Evolutionary conservation across 768 basidiomycete species (phyloP), one percentile per base, ranked within the genome.

Genomic region (Panaeolus cyanescens): DNA sequence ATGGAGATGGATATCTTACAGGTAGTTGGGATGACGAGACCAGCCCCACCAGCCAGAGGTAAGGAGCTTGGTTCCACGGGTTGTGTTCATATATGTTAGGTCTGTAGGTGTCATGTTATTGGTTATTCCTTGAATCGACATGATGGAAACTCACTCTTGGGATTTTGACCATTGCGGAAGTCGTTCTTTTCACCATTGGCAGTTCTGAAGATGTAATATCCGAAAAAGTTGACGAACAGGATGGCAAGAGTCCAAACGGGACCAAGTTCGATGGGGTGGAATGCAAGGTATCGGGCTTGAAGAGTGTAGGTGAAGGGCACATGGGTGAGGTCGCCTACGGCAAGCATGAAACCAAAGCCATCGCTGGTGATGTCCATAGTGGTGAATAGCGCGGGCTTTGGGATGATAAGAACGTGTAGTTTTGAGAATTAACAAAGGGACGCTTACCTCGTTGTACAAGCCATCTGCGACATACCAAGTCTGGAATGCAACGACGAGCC

Each of bases 361-460:
- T 99, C 97, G 10, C 92, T 92, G 3, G 90, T 96, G 70, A 99
- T 96, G 70, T 99, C 97, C 93, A 99, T 99, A 3, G 91, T 95
- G 1, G 93, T 96, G 60, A 99, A 82, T 65, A 99, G 83, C 9
- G 92, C 90, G 1, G 92, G 84, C 93, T 97, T 65, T 12, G 53
- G 19, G 40, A 40, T 32, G 25, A 56, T 30, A 13, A 61, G 39
- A 30, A 54, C 45, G 40, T 54, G 20, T 30, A 50, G 20, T 31
- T 20, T 15, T 33, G 19, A 31, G 59, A 40, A 25, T 50, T 39
- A 3, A 55, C n/a, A 32, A 10, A 58, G 37, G 20, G 7, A 12
- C 60, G 66, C 70, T 15, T 62, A 92, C 95, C 83, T 99, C 97
- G 71, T 95, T 95, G 78, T 91, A 97, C 45, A 97, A 77, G 2